phyloP scores from a whole-genome alignment of 2,329 filamentous ascomycete species.

The Juglanconis oblonga region DNA sequence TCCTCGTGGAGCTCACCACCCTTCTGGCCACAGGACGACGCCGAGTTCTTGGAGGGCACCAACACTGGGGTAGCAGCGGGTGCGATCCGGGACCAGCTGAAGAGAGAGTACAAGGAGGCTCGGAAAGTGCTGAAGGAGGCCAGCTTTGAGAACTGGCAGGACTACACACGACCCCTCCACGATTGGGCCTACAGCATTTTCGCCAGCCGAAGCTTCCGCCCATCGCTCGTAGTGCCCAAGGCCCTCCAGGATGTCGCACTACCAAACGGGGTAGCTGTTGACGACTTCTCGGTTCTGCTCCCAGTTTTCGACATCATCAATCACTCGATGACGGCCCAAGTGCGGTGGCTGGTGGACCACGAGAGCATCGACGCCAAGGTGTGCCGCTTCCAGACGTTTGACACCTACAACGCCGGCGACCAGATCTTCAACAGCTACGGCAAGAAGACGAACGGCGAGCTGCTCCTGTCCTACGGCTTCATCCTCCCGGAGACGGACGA shows the following conservation, averaged over 20 bases:
- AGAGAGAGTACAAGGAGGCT: slow-evolving; percentile 44
- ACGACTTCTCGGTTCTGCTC: slow-evolving; percentile 66
- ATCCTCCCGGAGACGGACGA: slow-evolving; percentile 44
- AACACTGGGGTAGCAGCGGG: slow-evolving; percentile 47
- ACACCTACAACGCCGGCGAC: slow-evolving; percentile 46
- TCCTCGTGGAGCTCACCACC: slow-evolving; percentile 55
- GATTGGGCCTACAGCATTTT: slow-evolving; percentile 65
- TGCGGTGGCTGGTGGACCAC: slow-evolving; percentile 49
- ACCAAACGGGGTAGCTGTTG: slow-evolving; percentile 38
- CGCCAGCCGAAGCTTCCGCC: slow-evolving; percentile 62
- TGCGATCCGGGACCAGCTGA: slow-evolving; percentile 45
- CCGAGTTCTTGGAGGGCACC: slow-evolving; percentile 53
- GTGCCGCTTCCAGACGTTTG: slow-evolving; percentile 43
- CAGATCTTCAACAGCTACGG: slow-evolving; percentile 72
- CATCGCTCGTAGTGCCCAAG: slow-evolving; percentile 51
- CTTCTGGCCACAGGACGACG: slow-evolving; percentile 62
- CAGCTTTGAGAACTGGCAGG: slow-evolving; percentile 26
- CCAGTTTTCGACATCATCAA: slow-evolving; percentile 72
- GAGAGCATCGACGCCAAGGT: slow-evolving; percentile 35
- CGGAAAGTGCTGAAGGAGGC: slow-evolving; percentile 33
- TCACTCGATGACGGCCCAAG: slow-evolving; percentile 59
- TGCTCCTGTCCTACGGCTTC: slow-evolving; percentile 64
- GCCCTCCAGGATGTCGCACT: slow-evolving; percentile 29
- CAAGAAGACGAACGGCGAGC: slow-evolving; percentile 69
- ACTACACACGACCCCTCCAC: slow-evolving; percentile 51